Evolutionary conservation across 306 rosid genomes (phyloP).

Genomic region (Purshia tridentata): DNA sequence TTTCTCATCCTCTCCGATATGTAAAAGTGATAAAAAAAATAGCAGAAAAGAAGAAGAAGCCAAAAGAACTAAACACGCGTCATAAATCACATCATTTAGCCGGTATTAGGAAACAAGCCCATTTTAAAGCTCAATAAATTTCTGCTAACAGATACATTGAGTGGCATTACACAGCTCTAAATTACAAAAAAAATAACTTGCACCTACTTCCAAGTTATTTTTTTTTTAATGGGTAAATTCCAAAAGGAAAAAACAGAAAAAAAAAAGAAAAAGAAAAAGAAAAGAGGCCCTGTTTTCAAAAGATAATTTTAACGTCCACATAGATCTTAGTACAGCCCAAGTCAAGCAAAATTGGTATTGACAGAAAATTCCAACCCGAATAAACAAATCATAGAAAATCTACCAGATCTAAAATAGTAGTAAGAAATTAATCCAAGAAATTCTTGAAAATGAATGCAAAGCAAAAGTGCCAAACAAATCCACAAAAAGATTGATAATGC

Average conservation of each 20-base stretch:
- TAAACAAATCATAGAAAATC: background rate
- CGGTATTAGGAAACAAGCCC: conserved; percentile 12
- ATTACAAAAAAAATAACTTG: background rate
- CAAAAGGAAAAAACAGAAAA: background rate
- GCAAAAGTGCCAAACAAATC: background rate
- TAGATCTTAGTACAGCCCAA: too few species aligned
- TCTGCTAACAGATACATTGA: too few species aligned
- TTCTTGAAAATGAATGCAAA: background rate
- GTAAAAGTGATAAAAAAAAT: conserved; percentile 17
- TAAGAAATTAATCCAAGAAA: background rate
- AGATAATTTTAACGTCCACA: too few species aligned
- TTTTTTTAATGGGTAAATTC: background rate
- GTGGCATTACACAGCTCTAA: too few species aligned
- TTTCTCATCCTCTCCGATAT: conserved; percentile 9
- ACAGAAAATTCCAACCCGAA: background rate
- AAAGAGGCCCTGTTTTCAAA: too few species aligned
- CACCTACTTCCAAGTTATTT: background rate
- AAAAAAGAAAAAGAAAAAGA: background rate
- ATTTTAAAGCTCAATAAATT: too few species aligned
- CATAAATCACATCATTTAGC: too few species aligned
- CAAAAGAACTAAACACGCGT: too few species aligned
- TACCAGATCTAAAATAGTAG: conserved; percentile 1
- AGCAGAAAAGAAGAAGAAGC: conserved; percentile 13
- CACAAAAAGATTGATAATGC: background rate
- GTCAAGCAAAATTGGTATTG: too few species aligned